phyloP scores from a whole-genome alignment of 345 rosid genomes.

The Cardamine chenopodiifolia region DNA sequence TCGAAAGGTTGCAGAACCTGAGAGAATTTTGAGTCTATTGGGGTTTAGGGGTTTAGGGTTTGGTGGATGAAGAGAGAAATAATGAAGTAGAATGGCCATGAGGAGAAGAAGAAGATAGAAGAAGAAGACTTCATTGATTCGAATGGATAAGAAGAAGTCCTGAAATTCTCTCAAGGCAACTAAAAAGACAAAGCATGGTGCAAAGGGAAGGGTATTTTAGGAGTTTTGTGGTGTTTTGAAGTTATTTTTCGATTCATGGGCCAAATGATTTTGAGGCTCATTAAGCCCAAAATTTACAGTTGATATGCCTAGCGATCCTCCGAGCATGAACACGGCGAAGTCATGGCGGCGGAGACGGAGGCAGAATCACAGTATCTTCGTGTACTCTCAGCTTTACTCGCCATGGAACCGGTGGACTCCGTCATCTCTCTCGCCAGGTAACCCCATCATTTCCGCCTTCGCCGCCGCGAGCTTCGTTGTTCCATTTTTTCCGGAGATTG shows the following conservation, averaged over 20 bases:
- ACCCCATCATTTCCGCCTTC: background rate
- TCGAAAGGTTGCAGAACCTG: constrained; percentile 41
- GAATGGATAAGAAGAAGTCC: constrained; percentile 34
- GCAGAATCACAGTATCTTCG: constrained; percentile 47
- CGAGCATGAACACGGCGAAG: constrained; percentile 33
- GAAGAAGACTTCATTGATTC: constrained; percentile 35
- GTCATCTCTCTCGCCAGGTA: constrained; percentile 66
- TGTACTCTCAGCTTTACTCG: constrained; percentile 68
- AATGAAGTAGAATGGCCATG: constrained; percentile 70
- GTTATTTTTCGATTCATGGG: background rate
- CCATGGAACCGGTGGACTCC: constrained; percentile 66
- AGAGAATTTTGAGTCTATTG: constrained; percentile 22
- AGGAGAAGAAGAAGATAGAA: constrained; percentile 27
- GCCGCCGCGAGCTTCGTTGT: constrained; percentile 6
- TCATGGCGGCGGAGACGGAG: constrained; percentile 43
- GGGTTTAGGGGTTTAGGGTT: constrained; percentile 38
- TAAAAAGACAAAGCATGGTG: constrained; percentile 5
- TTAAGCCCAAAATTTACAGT: background rate
- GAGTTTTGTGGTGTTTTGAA: background rate
- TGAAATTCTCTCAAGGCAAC: background rate
- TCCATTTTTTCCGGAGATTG: background rate
- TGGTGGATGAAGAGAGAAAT: constrained; percentile 54
- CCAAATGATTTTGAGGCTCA: background rate
- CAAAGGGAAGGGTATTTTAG: constrained; percentile 15
- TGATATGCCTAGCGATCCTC: background rate